These are phyloP conservation scores for Eucalyptus polybractea DNA, from an alignment of 345 rosid species.

Conservation along the genomic window DNA sequence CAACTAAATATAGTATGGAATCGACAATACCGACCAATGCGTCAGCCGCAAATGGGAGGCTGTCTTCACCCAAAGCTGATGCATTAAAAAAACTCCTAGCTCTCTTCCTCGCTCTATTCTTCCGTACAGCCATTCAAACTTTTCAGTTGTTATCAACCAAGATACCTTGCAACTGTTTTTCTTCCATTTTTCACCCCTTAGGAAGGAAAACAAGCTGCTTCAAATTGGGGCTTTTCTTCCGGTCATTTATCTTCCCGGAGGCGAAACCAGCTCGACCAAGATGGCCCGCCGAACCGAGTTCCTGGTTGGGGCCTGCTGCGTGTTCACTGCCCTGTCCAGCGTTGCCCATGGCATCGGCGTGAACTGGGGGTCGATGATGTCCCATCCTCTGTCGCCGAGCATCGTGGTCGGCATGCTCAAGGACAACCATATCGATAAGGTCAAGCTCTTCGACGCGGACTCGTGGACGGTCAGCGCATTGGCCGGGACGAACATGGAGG, in stretches of 20 bases:
- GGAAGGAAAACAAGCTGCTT: background rate
- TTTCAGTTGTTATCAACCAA: background rate
- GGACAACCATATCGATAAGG: constrained; percentile 55
- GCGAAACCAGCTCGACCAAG: background rate
- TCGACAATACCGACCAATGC: background rate
- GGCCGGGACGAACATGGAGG: constrained; percentile 48
- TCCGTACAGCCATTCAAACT: background rate
- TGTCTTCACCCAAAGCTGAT: background rate
- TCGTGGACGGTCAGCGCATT: constrained; percentile 33
- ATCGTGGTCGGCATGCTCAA: constrained; percentile 56
- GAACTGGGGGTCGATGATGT: constrained; percentile 68
- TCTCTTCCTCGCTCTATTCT: background rate
- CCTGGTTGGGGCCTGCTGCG: background rate
- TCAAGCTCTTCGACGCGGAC: constrained; percentile 77
- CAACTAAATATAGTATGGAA: background rate
- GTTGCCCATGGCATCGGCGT: constrained; percentile 40
- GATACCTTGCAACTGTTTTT: background rate
- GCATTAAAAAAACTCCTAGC: background rate
- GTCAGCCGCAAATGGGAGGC: background rate
- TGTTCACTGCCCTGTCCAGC: constrained; percentile 5
- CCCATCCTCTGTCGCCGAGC: constrained; percentile 45
- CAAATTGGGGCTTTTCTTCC: background rate
- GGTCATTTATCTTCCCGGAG: background rate
- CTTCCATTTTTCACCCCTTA: background rate
- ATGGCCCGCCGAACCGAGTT: constrained; percentile 11